phyloP scores from a whole-genome alignment of 1,284 basidiomycete genomes.

The Naganishia albida region DNA sequence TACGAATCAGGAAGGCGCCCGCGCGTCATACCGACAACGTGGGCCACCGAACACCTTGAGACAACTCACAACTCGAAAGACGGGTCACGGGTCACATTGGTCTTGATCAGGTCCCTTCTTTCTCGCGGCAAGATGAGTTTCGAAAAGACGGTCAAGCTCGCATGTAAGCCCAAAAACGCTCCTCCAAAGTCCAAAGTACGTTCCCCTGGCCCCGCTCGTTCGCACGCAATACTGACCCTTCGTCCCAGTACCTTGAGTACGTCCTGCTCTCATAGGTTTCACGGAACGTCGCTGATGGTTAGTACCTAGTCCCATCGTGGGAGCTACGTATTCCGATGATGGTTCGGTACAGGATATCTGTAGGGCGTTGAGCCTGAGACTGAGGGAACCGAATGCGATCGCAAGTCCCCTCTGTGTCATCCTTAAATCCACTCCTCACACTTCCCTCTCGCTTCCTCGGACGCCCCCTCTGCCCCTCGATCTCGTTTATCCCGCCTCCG shows the following conservation, averaged over 20 bases:
- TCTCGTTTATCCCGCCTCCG: not conserved
- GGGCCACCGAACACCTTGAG: too few species aligned
- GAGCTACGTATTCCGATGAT: slow-evolving; percentile 90
- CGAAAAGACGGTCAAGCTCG: slow-evolving; percentile 71
- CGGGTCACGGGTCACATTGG: too few species aligned
- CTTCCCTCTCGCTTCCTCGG: too few species aligned
- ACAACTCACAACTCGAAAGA: too few species aligned
- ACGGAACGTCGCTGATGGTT: slow-evolving; percentile 35
- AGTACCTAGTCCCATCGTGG: slow-evolving; percentile 90
- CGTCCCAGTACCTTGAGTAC: slow-evolving; percentile 25
- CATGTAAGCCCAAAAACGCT: slow-evolving; percentile 90
- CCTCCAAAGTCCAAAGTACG: slow-evolving; percentile 87
- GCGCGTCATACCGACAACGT: too few species aligned
- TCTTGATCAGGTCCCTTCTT: too few species aligned
- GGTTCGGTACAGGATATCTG: slow-evolving; percentile 89
- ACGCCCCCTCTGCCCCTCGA: not conserved
- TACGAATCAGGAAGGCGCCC: too few species aligned
- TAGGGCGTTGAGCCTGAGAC: slow-evolving; percentile 75
- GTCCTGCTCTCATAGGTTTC: not conserved
- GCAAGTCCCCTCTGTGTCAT: slow-evolving; percentile 60
- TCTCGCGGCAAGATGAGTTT: slow-evolving; percentile 35
- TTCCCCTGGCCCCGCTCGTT: slow-evolving; percentile 22
- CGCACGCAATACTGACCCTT: slow-evolving; percentile 6
- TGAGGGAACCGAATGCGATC: slow-evolving; percentile 85
- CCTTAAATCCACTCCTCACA: too few species aligned